Conservation (phyloP, 1,284 basidiomycete genomes). For the Mycosarcoma maydis region DNA sequence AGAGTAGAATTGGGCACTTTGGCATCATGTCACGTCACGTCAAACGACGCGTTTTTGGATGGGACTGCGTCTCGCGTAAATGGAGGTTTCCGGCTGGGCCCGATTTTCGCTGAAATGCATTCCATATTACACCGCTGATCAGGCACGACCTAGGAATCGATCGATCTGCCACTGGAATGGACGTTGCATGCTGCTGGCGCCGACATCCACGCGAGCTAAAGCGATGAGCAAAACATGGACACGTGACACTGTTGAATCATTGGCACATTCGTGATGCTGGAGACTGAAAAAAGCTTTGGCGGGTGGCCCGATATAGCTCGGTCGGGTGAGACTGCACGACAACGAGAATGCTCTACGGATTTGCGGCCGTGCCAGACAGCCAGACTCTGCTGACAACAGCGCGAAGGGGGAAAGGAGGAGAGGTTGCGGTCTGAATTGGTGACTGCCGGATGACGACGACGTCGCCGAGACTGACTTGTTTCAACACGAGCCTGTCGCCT, state of each 20-base stretch:
- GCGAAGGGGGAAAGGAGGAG: too few relatives aligned
- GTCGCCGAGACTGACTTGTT: background rate
- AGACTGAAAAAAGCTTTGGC: too few relatives aligned
- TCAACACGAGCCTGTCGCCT: background rate
- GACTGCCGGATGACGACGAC: constrained; percentile 5
- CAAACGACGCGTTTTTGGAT: constrained; percentile 17
- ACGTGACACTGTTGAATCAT: background rate
- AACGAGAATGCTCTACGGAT: too few relatives aligned
- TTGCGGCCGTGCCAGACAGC: too few relatives aligned
- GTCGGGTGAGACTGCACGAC: too few relatives aligned
- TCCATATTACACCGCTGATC: too few relatives aligned
- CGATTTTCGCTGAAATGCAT: constrained; percentile 1
- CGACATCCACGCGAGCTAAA: constrained; percentile 6
- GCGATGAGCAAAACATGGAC: background rate
- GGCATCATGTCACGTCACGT: constrained; percentile 31
- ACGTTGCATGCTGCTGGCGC: constrained; percentile 3
- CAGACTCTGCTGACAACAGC: too few relatives aligned
- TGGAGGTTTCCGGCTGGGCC: background rate
- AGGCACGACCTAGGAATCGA: constrained; percentile 9
- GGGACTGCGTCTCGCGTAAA: constrained; percentile 24
- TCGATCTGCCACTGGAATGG: constrained; percentile 25
- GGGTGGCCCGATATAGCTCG: too few relatives aligned
- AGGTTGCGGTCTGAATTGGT: background rate
- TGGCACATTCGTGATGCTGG: background rate
- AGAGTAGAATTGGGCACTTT: constrained; percentile 13